Base-by-base conservation (phyloP, 1,284 basidiomycete species). In the Spongispora temasekensis region DNA sequence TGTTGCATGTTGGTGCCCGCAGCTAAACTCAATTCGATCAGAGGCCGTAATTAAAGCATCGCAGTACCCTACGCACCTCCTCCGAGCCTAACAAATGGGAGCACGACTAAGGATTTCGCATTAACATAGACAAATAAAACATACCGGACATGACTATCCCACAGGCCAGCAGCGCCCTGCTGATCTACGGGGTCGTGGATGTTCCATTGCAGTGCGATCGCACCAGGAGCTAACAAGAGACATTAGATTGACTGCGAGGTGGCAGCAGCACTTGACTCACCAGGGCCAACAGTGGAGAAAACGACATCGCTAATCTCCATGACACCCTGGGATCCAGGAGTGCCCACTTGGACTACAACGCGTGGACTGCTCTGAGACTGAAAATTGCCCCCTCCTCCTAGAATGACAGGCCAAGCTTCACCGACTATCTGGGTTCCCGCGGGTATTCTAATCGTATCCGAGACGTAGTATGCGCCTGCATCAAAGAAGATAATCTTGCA, bases 191-290 rank as follows among this genome's bases (percentile, higher is more conserved):
- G 77, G 53, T 83, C 81, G 40, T 77, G 77, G 21, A 83, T 76
- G 64, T 87, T 87, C 86, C 85, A 87, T 64, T 87, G 81, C 27
- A 85, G 68, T 23, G 85, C 68, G 60, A 87, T 80, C 1, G 85
- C 85, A 27, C 86, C 85, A 8, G 81, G 75, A 25, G 84, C 81
- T 75, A 63, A 60, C 37, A 55, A 53, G 5, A 10, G 0, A 21
- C n/a, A 23, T 37, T 30, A 55, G 34, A 48, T 51, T 2, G 32
- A n/a, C 8, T 4, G 1, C 32, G 17, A 44, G 19, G 21, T 6
- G 17, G 13, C n/a, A n/a, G n/a, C n/a, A n/a, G n/a, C 3, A 25
- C 34, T 28, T 44, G 30, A 52, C 75, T 60, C 56, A 80, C 81
- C 64, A 15, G 81, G 80, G 0, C 79, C 82, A 9, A 40, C 51